These are phyloP conservation scores for Salix purpurea DNA, from an alignment of 345 rosid species.

Conservation along the genomic window DNA sequence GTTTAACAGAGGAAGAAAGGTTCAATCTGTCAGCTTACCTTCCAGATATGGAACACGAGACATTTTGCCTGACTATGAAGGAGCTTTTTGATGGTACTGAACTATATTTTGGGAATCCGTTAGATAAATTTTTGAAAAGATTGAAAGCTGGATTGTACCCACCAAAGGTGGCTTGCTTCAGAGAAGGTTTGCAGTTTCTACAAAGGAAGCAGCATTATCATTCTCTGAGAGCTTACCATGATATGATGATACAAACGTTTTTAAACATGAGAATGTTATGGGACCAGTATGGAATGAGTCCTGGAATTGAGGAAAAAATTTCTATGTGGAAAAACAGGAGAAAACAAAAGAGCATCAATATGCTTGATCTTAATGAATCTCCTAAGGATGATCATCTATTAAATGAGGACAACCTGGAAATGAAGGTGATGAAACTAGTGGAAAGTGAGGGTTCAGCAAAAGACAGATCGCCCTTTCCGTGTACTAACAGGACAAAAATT, in stretches of 20 bases:
- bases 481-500: conserved; percentile 26
- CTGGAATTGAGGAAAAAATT: conserved; percentile 35
- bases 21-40: conserved; percentile 49
- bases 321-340: conserved; percentile 43
- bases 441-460: conserved; percentile 19
- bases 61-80: conserved; percentile 46
- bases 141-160: conserved; percentile 58
- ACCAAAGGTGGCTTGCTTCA: conserved; percentile 42
- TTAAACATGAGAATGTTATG: conserved; percentile 43
- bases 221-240: conserved; percentile 47
- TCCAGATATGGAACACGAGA: conserved; percentile 64
- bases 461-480: conserved; percentile 12
- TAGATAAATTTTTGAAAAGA: conserved; percentile 46
- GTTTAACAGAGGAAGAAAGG: conserved; percentile 61
- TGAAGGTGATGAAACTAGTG: conserved; percentile 25
- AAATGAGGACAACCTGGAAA: conserved; percentile 25
- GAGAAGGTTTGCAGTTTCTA: conserved; percentile 37
- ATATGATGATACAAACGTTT: conserved; percentile 40
- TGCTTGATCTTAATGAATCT: conserved; percentile 54
- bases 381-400: conserved; percentile 37
- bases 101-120: conserved; percentile 57
- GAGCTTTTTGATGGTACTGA: conserved; percentile 53
- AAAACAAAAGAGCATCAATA: conserved; percentile 27
- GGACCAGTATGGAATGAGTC: conserved; percentile 32
- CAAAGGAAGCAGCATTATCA: conserved; percentile 46